Percentiles rank a stretch among this genome's conserved stretches.
Conservation (phyloP, 768 basidiomycete species). For the Tubosaeta brunneosetosa region DNA sequence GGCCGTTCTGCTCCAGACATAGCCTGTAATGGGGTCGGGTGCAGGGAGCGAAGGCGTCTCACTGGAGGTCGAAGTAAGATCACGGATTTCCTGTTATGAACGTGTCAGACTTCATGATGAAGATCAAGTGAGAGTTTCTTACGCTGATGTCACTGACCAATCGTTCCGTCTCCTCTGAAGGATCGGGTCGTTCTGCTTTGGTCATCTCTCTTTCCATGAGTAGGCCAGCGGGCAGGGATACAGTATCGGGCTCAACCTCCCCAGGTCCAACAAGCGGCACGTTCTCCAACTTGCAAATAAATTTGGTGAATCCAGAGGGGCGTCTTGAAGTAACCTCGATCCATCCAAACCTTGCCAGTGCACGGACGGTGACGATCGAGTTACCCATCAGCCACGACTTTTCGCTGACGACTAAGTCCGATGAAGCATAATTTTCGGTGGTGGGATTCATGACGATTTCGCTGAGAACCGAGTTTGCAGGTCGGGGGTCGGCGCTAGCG, state of each 20-base stretch:
- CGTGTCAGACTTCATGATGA: constrained; percentile 5
- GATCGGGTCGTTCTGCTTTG: constrained; percentile 27
- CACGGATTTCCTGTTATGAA: constrained; percentile 20
- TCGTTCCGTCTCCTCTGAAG: constrained; percentile 17
- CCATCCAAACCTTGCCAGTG: constrained; percentile 76
- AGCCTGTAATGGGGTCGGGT: constrained; percentile 77
- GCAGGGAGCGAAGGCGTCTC: constrained; percentile 27
- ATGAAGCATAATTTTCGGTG: constrained; percentile 20
- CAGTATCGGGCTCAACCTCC: constrained; percentile 75
- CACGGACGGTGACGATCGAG: constrained; percentile 76
- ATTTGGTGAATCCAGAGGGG: constrained; percentile 83
- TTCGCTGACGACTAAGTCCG: constrained; percentile 45
- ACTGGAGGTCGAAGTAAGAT: constrained; percentile 2
- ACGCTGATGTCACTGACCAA: constrained; percentile 3
- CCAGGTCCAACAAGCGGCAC: constrained; percentile 80
- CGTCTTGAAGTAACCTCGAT: constrained; percentile 79
- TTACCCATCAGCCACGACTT: constrained; percentile 88
- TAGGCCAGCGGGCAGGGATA: constrained; percentile 67
- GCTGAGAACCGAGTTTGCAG: constrained; percentile 70
- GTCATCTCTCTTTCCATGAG: constrained; percentile 59
- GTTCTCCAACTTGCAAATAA: constrained; percentile 85
- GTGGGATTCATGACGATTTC: constrained; percentile 71
- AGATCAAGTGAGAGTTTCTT: background rate
- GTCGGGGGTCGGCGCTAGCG: constrained; percentile 88
- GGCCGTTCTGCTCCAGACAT: constrained; percentile 82